These are phyloP conservation scores for Sporothrix luriei DNA, from an alignment of 2,329 filamentous ascomycete species.

Conservation along the genomic window DNA sequence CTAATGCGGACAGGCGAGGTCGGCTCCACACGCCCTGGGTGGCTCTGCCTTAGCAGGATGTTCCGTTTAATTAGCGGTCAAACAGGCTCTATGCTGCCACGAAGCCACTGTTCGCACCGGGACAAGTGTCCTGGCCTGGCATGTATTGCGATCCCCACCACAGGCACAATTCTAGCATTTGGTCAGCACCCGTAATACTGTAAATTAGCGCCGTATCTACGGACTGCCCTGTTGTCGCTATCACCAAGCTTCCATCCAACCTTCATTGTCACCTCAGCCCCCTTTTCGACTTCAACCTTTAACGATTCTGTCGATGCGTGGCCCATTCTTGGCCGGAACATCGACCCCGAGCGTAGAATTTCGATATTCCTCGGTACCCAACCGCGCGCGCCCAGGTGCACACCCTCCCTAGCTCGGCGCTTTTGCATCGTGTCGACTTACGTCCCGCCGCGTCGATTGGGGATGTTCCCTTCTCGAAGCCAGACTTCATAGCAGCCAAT, in stretches of 20 bases:
- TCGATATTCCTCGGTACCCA: neutral
- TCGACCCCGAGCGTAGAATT: neutral
- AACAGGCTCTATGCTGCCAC: neutral
- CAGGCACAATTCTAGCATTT: neutral
- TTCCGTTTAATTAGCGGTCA: neutral
- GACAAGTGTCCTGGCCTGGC: neutral
- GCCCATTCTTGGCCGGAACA: neutral
- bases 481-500: neutral
- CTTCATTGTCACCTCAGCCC: neutral
- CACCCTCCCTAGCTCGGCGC: neutral
- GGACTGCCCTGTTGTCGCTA: neutral
- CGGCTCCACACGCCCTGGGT: neutral
- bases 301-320: neutral
- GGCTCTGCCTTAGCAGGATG: neutral
- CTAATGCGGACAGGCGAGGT: neutral
- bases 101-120: neutral
- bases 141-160: neutral
- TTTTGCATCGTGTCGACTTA: neutral
- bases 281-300: neutral
- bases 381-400: constrained; percentile 11
- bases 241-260: constrained; percentile 5
- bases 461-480: neutral
- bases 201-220: neutral
- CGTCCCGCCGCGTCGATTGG: neutral
- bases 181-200: constrained; percentile 5